phyloP scores from a whole-genome alignment of 1,139 yeast genomes.

The Pichia sp. region DNA sequence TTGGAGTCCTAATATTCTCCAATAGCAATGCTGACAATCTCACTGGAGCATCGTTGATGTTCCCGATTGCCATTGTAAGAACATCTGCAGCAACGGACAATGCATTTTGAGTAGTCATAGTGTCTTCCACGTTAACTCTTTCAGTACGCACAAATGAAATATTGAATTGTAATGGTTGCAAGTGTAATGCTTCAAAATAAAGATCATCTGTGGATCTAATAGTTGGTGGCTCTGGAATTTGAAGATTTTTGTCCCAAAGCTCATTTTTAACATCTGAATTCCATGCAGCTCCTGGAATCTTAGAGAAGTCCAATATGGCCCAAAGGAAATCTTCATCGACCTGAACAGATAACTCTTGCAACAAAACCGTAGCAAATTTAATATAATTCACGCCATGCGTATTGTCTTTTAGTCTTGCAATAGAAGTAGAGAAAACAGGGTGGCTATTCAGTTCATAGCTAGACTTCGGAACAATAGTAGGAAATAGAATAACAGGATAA shows the following conservation, averaged over 20 bases:
- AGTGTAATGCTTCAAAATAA: conserved; percentile 86
- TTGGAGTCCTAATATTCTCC: conserved; percentile 85
- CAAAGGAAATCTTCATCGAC: conserved; percentile 90
- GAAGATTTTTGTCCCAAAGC: conserved; percentile 58
- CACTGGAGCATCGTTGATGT: conserved; percentile 95
- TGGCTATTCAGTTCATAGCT: conserved; percentile 81
- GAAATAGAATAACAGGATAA: conserved; percentile 86
- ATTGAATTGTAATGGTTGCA: conserved; percentile 87
- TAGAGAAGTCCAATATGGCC: conserved; percentile 74
- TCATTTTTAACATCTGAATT: conserved; percentile 44
- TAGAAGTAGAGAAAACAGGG: conserved; percentile 83
- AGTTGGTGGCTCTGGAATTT: conserved; percentile 66
- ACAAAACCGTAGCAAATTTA: conserved; percentile 81
- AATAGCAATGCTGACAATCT: conserved; percentile 79
- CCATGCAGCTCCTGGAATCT: conserved; percentile 71
- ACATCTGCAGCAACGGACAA: conserved; percentile 68
- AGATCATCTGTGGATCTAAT: conserved; percentile 60
- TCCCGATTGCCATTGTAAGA: conserved; percentile 94
- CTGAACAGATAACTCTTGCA: conserved; percentile 90
- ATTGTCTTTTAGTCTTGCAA: conserved; percentile 81
- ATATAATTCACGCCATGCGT: conserved; percentile 85
- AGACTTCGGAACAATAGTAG: conserved; percentile 83
- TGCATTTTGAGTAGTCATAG: conserved; percentile 57
- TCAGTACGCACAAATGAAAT: conserved; percentile 91
- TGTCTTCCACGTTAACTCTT: conserved; percentile 58